These are phyloP conservation scores for Sesbania bispinosa DNA, from an alignment of 306 rosid species.

Conservation along the genomic window DNA sequence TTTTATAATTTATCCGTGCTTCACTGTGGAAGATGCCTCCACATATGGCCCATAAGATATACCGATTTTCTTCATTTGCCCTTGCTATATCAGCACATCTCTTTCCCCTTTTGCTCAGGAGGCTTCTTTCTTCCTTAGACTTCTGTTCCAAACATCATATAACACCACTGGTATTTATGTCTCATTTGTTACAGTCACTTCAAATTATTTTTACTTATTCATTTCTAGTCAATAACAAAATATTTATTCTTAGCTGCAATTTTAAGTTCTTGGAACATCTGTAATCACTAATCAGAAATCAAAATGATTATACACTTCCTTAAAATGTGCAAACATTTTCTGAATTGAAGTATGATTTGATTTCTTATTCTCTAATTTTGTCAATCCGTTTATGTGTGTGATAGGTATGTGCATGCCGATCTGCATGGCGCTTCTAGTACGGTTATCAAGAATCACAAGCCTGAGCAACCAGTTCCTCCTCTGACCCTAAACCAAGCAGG, in stretches of 20 bases:
- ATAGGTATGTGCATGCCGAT: slow-evolving; percentile 93
- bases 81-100: too few species aligned
- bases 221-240: neutral
- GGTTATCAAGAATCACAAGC: slow-evolving; percentile 86
- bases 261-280: neutral
- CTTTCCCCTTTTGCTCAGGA: too few species aligned
- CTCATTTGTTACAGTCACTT: too few species aligned
- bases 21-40: too few species aligned
- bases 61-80: too few species aligned
- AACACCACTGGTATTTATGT: too few species aligned
- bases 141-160: too few species aligned
- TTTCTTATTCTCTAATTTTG: slow-evolving; percentile 37
- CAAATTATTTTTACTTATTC: neutral
- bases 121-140: too few species aligned
- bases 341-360: slow-evolving; percentile 8
- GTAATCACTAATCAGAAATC: neutral
- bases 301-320: neutral
- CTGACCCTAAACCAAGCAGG: slow-evolving; percentile 95
- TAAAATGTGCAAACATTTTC: neutral
- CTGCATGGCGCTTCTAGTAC: slow-evolving; percentile 98
- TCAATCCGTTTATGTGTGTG: slow-evolving; percentile 31
- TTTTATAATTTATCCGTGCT: too few species aligned
- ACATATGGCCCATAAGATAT: too few species aligned
- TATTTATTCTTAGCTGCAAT: neutral
- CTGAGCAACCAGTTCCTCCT: slow-evolving; percentile 85